A percentile compares a stretch with the other conserved stretches of the same genome.
Conservation (phyloP, 441 rosid genomes). For the Melastoma candidum region DNA sequence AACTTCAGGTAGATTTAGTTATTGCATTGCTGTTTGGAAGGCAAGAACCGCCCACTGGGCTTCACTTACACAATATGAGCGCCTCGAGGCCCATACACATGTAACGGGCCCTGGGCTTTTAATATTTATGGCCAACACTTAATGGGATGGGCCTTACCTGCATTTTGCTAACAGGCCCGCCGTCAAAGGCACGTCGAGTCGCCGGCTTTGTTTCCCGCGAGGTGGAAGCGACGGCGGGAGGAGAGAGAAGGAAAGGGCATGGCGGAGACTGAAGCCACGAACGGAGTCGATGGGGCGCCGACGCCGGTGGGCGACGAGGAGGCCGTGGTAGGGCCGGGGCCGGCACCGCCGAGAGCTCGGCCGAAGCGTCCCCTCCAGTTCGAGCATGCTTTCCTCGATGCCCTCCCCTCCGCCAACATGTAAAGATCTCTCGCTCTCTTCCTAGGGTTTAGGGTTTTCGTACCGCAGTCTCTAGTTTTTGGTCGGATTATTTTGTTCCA, state of each 20-base stretch:
- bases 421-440: constrained; percentile 11
- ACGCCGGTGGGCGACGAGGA: constrained; percentile 45
- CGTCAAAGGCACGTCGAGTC: too few relatives aligned
- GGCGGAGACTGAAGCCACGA: constrained; percentile 50
- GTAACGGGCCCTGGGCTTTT: too few relatives aligned
- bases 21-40: neutral
- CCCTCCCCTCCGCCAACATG: constrained; percentile 92
- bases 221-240: neutral
- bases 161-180: too few relatives aligned
- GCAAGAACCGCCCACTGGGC: too few relatives aligned
- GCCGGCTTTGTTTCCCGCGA: neutral
- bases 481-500: neutral
- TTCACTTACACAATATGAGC: too few relatives aligned
- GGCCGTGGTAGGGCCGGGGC: constrained; percentile 57
- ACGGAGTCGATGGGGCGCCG: constrained; percentile 16
- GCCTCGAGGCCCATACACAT: too few relatives aligned
- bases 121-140: too few relatives aligned
- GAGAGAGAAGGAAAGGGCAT: constrained; percentile 15
- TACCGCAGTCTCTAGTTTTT: neutral
- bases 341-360: constrained; percentile 58
- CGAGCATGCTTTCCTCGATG: constrained; percentile 78
- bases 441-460: constrained; percentile 7
- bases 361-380: constrained; percentile 87
- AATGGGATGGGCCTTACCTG: too few relatives aligned
- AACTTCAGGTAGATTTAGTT: neutral